Base-by-base conservation (phyloP, 768 basidiomycete genomes). In the Agaricus blazei region DNA sequence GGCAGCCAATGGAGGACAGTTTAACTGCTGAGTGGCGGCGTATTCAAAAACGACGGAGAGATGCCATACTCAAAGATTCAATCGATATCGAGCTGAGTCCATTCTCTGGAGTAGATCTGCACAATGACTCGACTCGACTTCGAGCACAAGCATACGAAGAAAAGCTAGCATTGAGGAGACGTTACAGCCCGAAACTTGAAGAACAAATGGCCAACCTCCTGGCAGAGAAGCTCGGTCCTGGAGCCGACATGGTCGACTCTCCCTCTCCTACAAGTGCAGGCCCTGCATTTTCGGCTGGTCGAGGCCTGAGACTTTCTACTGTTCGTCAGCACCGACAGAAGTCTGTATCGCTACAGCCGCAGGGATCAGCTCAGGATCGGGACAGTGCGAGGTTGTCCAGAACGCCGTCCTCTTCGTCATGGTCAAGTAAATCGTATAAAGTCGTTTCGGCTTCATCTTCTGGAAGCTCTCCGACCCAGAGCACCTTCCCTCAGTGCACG, bases 91-190 rank as follows among this genome's bases (percentile, higher is more conserved):
- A 68, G 0, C 62, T 79, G 12, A 14, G 14, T 3, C 8, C 56
- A 7, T 71, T 74, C 62, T 53, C 64, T 0, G 70, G 74, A 3
- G 63, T 70, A 4, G 73, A 80, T 51, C 69, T 77, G 4, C 68
- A 80, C 54, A 75, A 77, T 54, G 72, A 69, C 1, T 63, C 68
- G 41, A 82, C 80, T 0, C 68, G 67, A 14, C 68, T 78, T 1
- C 72, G 72, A 28, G 64, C 64, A 2, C 78, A 81, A 58, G 80
- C 74, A 0, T 76, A 71, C 50, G 64, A 73, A 0, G 78, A 81
- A 49, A 83, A 82, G 58, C 61, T 71, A 9, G 62, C 62, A 9
- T 38, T 37, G 23, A 47, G 54, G 48, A 41, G 42, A 27, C 58
- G 24, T 46, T 51, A 28, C 24, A 51, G 29, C 28, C 52, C 60